Conservation (phyloP, 176 grass and related monocot species). For the Pontederia paniculata region DNA sequence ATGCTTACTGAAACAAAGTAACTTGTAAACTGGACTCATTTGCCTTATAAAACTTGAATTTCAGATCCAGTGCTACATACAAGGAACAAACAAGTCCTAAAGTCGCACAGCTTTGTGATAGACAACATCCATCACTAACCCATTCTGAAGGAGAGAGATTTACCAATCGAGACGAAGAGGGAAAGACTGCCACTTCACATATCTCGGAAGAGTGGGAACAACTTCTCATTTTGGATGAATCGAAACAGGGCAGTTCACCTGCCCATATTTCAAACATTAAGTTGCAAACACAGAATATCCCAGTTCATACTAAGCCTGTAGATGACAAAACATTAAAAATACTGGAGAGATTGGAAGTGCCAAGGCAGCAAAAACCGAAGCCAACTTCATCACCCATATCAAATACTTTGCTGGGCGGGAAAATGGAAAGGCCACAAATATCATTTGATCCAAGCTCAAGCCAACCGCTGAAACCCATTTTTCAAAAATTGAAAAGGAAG, state of each 20-base stretch:
- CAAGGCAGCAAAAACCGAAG: slow-evolving; percentile 52
- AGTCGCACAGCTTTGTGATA: slow-evolving; percentile 5
- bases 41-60: slow-evolving; percentile 12
- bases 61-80: slow-evolving; percentile 37
- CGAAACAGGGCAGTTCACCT: slow-evolving; percentile 19
- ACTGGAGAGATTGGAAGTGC: slow-evolving; percentile 73
- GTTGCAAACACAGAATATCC: slow-evolving; percentile 14
- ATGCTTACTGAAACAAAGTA: neutral
- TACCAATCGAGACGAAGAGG: slow-evolving; percentile 26
- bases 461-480: slow-evolving; percentile 50
- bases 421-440: slow-evolving; percentile 48
- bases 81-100: slow-evolving; percentile 8
- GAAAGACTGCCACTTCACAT: slow-evolving; percentile 31
- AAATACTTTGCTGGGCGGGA: slow-evolving; percentile 18
- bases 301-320: slow-evolving; percentile 33
- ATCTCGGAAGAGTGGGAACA: slow-evolving; percentile 66
- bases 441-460: slow-evolving; percentile 41
- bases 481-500: slow-evolving; percentile 51
- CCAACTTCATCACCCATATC: slow-evolving; percentile 12
- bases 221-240: slow-evolving; percentile 58
- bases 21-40: neutral
- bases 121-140: slow-evolving; percentile 19
- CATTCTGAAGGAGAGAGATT: slow-evolving; percentile 24
- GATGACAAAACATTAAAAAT: slow-evolving; percentile 79
- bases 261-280: slow-evolving; percentile 25